A percentile compares a stretch with the other conserved stretches of the same genome.
These are phyloP conservation scores for Alternaria panax DNA, from an alignment of 2,329 filamentous ascomycete species.

Conservation along the genomic window DNA sequence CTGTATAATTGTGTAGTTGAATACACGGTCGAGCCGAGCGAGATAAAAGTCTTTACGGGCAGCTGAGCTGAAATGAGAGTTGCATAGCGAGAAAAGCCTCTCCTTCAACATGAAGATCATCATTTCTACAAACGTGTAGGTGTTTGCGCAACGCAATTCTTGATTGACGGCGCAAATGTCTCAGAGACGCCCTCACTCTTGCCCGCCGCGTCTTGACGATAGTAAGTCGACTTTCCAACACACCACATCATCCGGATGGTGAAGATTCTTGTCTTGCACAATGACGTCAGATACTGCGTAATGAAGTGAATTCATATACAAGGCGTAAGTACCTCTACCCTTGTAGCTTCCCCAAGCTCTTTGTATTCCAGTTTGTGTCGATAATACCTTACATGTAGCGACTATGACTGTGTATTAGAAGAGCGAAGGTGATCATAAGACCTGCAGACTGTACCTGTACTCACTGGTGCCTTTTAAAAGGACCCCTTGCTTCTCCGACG, in stretches of 20 bases:
- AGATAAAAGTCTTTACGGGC: neutral
- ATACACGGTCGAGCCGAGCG: neutral
- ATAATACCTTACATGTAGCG: neutral
- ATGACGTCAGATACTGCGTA: neutral
- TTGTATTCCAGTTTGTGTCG: neutral
- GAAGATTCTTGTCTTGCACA: neutral
- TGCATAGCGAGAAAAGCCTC: neutral
- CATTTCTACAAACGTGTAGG: neutral
- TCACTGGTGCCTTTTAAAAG: neutral
- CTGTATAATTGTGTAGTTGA: neutral
- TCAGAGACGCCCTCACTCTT: neutral
- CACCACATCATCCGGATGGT: neutral
- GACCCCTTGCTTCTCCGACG: neutral
- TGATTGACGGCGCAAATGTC: neutral
- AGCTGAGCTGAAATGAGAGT: neutral
- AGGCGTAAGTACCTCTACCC: neutral
- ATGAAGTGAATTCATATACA: neutral
- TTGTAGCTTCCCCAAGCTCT: neutral
- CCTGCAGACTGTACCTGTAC: neutral
- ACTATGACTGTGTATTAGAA: neutral
- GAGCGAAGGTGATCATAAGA: neutral
- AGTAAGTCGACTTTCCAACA: neutral
- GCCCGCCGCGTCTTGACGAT: neutral
- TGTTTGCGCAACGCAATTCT: neutral
- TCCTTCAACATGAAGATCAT: neutral